A percentile compares a stretch with the other conserved stretches of the same genome.
phyloP scores from a whole-genome alignment of 306 rosid genomes.

The Psophocarpus tetragonolobus region DNA sequence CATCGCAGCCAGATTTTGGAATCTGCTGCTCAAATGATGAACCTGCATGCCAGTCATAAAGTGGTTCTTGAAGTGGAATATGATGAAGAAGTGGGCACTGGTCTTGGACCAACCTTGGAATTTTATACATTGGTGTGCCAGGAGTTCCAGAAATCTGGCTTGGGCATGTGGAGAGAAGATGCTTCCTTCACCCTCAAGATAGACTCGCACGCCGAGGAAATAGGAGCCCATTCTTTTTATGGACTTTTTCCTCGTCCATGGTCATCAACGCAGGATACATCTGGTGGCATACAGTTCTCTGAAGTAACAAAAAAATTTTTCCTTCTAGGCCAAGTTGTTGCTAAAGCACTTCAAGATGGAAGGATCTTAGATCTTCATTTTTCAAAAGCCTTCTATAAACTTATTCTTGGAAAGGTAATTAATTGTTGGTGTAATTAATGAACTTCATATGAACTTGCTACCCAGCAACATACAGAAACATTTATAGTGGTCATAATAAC shows the following conservation, averaged over 20 bases:
- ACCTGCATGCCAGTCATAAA: conserved; percentile 65
- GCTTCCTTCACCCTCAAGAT: conserved; percentile 37
- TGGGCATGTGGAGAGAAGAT: conserved; percentile 93
- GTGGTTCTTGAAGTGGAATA: conserved; percentile 90
- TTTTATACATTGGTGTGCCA: conserved; percentile 92
- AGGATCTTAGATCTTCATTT: conserved; percentile 91
- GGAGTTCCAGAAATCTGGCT: conserved; percentile 79
- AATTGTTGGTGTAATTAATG: conserved; percentile 24
- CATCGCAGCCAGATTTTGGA: conserved; percentile 67
- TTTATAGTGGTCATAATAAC: conserved; percentile 11
- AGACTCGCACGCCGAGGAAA: conserved; percentile 44
- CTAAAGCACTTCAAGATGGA: conserved; percentile 93
- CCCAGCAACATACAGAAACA: conserved; percentile 17
- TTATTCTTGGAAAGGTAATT: conserved; percentile 86
- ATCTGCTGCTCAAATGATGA: conserved; percentile 94
- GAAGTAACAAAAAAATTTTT: conserved; percentile 71
- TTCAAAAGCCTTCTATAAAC: conserved; percentile 88
- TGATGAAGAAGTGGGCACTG: conserved; percentile 97
- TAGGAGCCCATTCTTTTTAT: conserved; percentile 45
- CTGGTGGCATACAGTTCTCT: conserved; percentile 49
- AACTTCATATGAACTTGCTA: conserved; percentile 27
- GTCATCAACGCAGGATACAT: conserved; percentile 50
- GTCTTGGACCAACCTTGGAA: conserved; percentile 98
- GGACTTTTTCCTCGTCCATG: conserved; percentile 95
- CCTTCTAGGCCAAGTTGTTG: conserved; percentile 89